Evolutionary conservation across 2,329 filamentous ascomycete species (phyloP), one percentile per base, ranked within the genome.

Genomic region (Didymosphaeria variabile): DNA sequence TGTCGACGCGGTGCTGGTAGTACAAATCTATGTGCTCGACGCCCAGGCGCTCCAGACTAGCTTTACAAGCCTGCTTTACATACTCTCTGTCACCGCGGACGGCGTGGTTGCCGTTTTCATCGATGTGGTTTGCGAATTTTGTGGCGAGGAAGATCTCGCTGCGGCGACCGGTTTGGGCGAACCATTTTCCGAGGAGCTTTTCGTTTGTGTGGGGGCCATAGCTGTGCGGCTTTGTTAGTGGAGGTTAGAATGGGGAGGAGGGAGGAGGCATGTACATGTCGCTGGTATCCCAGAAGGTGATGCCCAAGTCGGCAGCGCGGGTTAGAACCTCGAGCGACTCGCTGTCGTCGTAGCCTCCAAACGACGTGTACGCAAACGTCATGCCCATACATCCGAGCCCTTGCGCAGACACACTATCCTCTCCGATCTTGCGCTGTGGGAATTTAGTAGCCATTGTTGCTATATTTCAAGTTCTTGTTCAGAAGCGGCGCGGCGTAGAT

Each of bases 1-100:
- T 62, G 57, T 81, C 77, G 9, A 80, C 66, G 3, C 79, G 74
- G 62, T 81, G 79, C 29, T 64, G 69, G 61, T 76, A 75, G 69
- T 80, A 81, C 5, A 81, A 72, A 67, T 81, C 79, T 57, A 50
- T 50, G 80, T 72, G 19, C 44, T 60, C 47, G 6, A 80, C 51
- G 0, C 76, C 76, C 10, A 80, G 70, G 17, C 79, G 72, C n/a
- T 62, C 52, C 23, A 81, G 65, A 3, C 31, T 38, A 4, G 47
- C 47, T 7, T n/a, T 21, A 29, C 47, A 50, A 12, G 47, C 47
- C 29, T 40, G n/a, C 72, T 77, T 45, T 67, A 73, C 62, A 73
- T 72, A 58, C 72, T 76, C 1, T 77, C 77, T 50, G 72, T 49
- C 19, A 71, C 72, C 47, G 62, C 67, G 61, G 79, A 80, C 19